phyloP scores from a whole-genome alignment of 768 basidiomycete species.

The Phaeotremella fagi region DNA sequence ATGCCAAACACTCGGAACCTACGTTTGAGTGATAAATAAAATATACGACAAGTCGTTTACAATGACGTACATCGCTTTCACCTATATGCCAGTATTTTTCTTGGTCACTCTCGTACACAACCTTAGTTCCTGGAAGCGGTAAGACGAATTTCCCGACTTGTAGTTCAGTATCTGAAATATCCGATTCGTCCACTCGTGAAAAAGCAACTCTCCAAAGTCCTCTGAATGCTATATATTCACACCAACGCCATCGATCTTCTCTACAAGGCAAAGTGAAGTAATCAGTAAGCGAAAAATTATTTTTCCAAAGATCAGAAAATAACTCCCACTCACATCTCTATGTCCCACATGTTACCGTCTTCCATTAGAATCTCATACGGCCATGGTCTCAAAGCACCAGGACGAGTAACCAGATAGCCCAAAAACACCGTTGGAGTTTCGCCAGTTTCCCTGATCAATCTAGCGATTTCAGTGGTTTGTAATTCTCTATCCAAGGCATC shows the following conservation, averaged over 20 bases:
- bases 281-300: neutral
- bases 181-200: slow-evolving; percentile 72
- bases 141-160: slow-evolving; percentile 78
- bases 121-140: slow-evolving; percentile 57
- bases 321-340: slow-evolving; percentile 54
- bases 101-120: slow-evolving; percentile 58
- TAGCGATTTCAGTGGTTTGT: slow-evolving; percentile 72
- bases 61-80: slow-evolving; percentile 57
- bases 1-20: slow-evolving; percentile 50
- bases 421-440: slow-evolving; percentile 59
- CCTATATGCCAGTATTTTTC: slow-evolving; percentile 64
- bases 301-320: neutral
- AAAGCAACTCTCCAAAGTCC: slow-evolving; percentile 54
- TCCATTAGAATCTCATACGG: slow-evolving; percentile 53
- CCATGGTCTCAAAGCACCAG: slow-evolving; percentile 36
- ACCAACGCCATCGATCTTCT: slow-evolving; percentile 54
- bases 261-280: slow-evolving; percentile 2
- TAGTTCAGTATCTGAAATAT: slow-evolving; percentile 83
- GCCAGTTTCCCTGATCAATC: slow-evolving; percentile 67
- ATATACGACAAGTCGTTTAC: neutral
- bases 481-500: slow-evolving; percentile 82
- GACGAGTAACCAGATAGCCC: slow-evolving; percentile 46
- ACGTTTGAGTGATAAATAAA: slow-evolving; percentile 8
- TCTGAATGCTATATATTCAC: slow-evolving; percentile 84
- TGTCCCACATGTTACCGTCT: slow-evolving; percentile 76